Evolutionary conservation across 257 asterid species (phyloP).

Genomic region (Capsicum pubescens): DNA sequence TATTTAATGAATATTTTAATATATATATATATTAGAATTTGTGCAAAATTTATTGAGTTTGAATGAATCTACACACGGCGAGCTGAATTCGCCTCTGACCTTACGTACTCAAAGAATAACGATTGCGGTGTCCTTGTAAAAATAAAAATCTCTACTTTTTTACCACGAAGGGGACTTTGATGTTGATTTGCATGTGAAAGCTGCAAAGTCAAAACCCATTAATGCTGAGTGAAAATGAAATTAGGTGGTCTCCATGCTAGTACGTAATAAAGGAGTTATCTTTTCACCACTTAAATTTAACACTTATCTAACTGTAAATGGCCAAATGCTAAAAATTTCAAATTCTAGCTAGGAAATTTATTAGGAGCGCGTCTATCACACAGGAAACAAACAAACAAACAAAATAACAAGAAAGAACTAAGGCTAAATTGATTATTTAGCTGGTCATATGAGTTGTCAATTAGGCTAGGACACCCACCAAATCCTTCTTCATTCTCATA

Average conservation of each 20-base stretch:
- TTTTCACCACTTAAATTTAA: not conserved
- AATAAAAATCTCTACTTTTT: no score
- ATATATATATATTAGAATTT: not conserved
- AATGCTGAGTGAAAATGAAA: not conserved
- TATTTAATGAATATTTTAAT: not conserved
- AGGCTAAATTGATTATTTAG: not conserved
- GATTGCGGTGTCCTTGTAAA: no score
- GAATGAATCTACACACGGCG: not conserved
- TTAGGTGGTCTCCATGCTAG: conserved; percentile 7
- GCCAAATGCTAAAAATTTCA: not conserved
- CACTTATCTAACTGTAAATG: not conserved
- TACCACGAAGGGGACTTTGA: not conserved
- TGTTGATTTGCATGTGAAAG: conserved; percentile 18
- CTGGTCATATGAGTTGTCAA: not conserved
- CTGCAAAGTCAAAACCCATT: not conserved
- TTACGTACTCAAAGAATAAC: no score
- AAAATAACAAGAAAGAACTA: not conserved
- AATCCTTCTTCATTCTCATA: not conserved
- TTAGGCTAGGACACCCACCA: no score
- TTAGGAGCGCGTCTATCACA: not conserved
- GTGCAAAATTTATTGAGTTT: not conserved
- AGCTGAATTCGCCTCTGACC: no score
- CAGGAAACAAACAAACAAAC: not conserved
- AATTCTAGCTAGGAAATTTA: not conserved
- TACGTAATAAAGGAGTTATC: not conserved